Evolutionary conservation across 83 land plant genomes (phyloP).

Genomic region (Isoetes engelmannii): DNA sequence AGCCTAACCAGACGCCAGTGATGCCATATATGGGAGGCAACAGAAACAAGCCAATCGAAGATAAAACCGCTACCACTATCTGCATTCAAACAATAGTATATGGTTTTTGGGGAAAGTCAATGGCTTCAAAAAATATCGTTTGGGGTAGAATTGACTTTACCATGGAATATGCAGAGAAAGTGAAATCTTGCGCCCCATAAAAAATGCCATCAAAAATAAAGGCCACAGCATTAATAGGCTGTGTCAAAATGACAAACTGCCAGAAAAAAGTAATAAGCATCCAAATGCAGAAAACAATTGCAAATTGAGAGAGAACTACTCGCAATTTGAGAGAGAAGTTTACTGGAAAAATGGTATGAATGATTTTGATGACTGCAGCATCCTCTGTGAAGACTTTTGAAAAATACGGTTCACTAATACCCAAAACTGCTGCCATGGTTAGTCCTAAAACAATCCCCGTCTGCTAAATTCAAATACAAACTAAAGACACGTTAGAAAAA

Average conservation of each 20-base stretch:
- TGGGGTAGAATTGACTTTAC: conserved; percentile 32
- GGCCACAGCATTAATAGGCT: conserved; percentile 87
- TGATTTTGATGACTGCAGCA: conserved; percentile 47
- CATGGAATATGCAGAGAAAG: conserved; percentile 90
- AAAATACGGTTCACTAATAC: conserved; percentile 51
- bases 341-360: conserved; percentile 67
- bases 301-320: neutral
- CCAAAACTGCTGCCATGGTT: conserved; percentile 48
- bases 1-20: conserved; percentile 75
- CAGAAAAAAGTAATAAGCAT: neutral
- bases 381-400: conserved; percentile 63
- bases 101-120: neutral
- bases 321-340: conserved; percentile 5
- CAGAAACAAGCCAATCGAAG: conserved; percentile 45
- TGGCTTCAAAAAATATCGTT: neutral
- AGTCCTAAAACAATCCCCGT: conserved; percentile 59
- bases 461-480: conserved; percentile 27
- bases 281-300: neutral
- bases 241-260: conserved; percentile 93
- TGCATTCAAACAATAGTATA: conserved; percentile 18
- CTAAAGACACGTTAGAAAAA: neutral
- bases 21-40: conserved; percentile 60
- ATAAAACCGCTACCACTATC: conserved; percentile 45
- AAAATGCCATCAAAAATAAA: conserved; percentile 93
- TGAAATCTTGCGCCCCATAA: conserved; percentile 88